Base-by-base conservation (phyloP, 2,329 filamentous ascomycete genomes). In the Dendryphion nanum region DNA sequence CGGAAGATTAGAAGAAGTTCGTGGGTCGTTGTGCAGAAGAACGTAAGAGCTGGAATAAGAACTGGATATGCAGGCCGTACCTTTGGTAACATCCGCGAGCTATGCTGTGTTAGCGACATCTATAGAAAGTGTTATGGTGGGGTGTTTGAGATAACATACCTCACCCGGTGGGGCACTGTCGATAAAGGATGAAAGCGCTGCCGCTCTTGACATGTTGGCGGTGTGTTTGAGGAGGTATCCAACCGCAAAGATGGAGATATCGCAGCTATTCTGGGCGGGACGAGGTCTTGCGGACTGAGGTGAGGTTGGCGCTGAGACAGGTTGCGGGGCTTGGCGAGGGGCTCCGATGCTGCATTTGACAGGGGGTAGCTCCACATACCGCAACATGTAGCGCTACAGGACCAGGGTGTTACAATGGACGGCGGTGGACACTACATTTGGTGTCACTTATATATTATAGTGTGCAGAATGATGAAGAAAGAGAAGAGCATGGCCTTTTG, bases 161-260 rank as follows among this genome's bases (percentile, higher is more conserved):
- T 98, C 93, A 75, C 93, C 93, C 16, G 93, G 93, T 33, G 93
- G 93, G 57, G 93, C 89, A 61, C 89, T 88, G 73, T 95, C 84
- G 50, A 98, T 84, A 67, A 97, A 98, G 35, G 89, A 84, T 52
- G 89, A 63, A 34, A 75, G 64, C 16, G 69, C 70, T 40, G 55
- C 49, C 35, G 55, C 50, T 45, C 61, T 64, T 33, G 66, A 65
- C 56, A 66, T 57, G 42, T 39, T 61, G 12, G 42, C n/a, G n/a
- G 10, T 26, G 23, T 8, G n/a, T 26, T 8, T 26, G 23, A 10
- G n/a, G 23, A 26, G 23, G 23, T 10, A 8, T n/a, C n/a, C n/a
- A n/a, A n/a, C n/a, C n/a, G n/a, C n/a, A n/a, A n/a, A n/a, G n/a
- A n/a, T n/a, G n/a, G n/a, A n/a, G n/a, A n/a, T n/a, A n/a, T n/a